Conservation (phyloP, 306 rosid species). For the Pterocarpus macrocarpus region DNA sequence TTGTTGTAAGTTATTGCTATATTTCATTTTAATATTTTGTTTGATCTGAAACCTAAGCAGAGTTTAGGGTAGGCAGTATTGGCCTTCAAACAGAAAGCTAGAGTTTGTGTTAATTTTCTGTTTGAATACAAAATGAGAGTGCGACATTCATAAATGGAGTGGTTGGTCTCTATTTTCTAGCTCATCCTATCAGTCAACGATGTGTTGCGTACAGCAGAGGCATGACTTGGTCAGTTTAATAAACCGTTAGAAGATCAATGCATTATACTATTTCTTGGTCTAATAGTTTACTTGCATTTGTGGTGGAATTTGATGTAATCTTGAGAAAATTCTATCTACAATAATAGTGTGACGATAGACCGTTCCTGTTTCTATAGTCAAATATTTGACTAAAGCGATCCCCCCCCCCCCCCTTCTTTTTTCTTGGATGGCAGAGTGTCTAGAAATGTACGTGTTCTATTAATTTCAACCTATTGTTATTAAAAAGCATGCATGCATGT, state of each 20-base stretch:
- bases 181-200: slow-evolving; percentile 35
- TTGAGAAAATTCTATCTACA: background rate
- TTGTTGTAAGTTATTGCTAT: background rate
- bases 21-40: background rate
- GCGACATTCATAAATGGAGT: slow-evolving; percentile 7
- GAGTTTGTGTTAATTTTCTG: too few relatives aligned
- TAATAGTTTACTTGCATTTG: slow-evolving; percentile 7
- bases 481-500: background rate
- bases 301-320: slow-evolving; percentile 2
- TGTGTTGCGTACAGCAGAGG: slow-evolving; percentile 25
- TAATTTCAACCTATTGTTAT: background rate
- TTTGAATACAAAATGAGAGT: background rate
- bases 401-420: too few relatives aligned
- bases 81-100: too few relatives aligned
- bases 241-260: slow-evolving; percentile 8
- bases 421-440: background rate
- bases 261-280: background rate
- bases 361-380: slow-evolving; percentile 4
- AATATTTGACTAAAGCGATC: slow-evolving; percentile 8
- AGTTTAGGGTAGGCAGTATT: too few relatives aligned
- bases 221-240: slow-evolving; percentile 43
- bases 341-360: background rate
- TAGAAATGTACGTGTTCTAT: background rate
- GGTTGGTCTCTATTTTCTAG: background rate
- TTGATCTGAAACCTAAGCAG: too few relatives aligned